Evolutionary conservation across 2,329 filamentous ascomycete species (phyloP), one percentile per base, ranked within the genome.

Genomic region (Dactylellina drechsleri): DNA sequence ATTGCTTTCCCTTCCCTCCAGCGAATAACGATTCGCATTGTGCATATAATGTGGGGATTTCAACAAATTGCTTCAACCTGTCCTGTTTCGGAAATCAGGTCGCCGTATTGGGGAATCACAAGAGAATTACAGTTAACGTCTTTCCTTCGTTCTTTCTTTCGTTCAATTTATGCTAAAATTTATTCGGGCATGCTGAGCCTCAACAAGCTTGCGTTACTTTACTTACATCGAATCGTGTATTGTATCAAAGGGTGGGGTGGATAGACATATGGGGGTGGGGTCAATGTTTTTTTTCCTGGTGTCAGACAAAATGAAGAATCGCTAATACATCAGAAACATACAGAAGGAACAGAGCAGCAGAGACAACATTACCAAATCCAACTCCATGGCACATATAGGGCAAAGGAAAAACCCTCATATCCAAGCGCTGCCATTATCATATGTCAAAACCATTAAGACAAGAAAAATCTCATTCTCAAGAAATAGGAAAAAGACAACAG

Each of bases 291-390:
- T 67, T 66, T 16, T 23, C 50, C 49, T 36, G 31, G 6, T 10
- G 31, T 36, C 31, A 10, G 31, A 36, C 10, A 10, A 36, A 36
- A 36, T 36, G 31, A 59, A 23, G 18, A 61, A 62, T 73, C 70
- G 70, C 70, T 74, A 74, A 74, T 56, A 74, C 62, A 74, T 64
- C 64, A 65, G 43, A 40, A 59, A 36, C 5, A 36, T 7, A 15
- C 15, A 54, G 43, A 53, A 67, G 47, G 26, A 58, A 47, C 43
- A 47, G 13, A 47, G 13, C 13, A 47, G 16, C n/a, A 4, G 10
- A 36, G 31, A 36, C 2, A 36, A 36, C 16, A 47, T 47, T 20
- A 62, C 62, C 62, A 58, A 41, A 64, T 45, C 62, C 70, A 74
- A 67, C 62, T 62, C 70, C 70, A 56, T 74, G 50, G 50, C 64